Conservation (phyloP, 2,329 filamentous ascomycete species). For the Ophiocordyceps camponoti-leonardi region DNA sequence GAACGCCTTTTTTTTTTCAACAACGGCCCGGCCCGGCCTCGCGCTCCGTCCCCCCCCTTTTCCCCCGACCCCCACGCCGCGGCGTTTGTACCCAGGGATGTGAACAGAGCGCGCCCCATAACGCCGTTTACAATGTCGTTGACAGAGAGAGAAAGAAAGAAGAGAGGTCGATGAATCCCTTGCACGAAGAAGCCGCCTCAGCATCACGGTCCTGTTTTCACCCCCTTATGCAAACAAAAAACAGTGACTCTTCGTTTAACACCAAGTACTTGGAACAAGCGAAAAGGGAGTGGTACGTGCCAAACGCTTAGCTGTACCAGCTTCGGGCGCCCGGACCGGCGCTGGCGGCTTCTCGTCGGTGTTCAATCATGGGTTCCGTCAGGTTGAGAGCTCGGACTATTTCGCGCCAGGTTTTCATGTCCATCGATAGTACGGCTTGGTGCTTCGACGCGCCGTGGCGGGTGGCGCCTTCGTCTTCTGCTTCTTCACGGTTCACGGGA, state of each 20-base stretch:
- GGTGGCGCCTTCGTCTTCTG: constrained; percentile 26
- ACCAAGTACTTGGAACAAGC: background rate
- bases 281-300: background rate
- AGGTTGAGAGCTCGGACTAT: constrained; percentile 65
- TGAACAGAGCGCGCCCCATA: background rate
- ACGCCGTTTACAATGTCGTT: background rate
- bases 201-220: background rate
- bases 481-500: constrained; percentile 21
- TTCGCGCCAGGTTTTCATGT: constrained; percentile 68
- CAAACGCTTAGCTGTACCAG: constrained; percentile 43
- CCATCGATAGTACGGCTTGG: constrained; percentile 77
- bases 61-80: background rate
- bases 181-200: background rate
- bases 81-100: background rate
- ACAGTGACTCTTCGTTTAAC: too few species aligned
- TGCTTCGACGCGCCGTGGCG: constrained; percentile 46
- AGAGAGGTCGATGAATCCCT: too few species aligned
- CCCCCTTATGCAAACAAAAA: background rate
- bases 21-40: background rate
- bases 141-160: background rate
- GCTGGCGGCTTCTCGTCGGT: constrained; percentile 44
- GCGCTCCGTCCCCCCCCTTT: background rate
- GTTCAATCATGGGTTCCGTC: constrained; percentile 65
- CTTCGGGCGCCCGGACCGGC: constrained; percentile 36
- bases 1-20: background rate